A percentile compares a stretch with the other conserved stretches of the same genome.
Conservation (phyloP, 345 rosid species). For the Turritis glabra region DNA sequence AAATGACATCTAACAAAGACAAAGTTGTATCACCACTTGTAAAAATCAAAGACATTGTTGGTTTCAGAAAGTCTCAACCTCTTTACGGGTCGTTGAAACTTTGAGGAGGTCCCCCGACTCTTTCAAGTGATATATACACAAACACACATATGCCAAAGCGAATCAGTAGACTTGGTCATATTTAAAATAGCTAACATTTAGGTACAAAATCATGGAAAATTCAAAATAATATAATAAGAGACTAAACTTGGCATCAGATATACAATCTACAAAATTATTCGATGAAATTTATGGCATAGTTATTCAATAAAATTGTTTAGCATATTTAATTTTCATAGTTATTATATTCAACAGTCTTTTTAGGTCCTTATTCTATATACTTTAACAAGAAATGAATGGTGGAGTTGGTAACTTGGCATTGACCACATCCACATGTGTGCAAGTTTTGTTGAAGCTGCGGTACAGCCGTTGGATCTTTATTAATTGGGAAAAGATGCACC, state of each 20-base stretch:
- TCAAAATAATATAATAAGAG: neutral
- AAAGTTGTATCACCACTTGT: slow-evolving; percentile 21
- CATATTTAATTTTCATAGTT: neutral
- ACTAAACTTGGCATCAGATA: neutral
- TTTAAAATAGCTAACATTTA: neutral
- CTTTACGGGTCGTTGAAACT: slow-evolving; percentile 76
- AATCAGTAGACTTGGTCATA: neutral
- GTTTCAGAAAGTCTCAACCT: slow-evolving; percentile 78
- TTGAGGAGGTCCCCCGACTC: slow-evolving; percentile 10
- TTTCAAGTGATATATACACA: neutral
- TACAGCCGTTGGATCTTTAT: neutral
- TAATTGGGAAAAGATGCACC: neutral
- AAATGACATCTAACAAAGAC: slow-evolving; percentile 45
- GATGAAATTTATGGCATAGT: neutral
- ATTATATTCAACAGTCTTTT: neutral
- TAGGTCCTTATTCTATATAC: neutral
- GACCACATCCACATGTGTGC: neutral
- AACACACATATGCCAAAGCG: neutral
- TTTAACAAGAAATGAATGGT: neutral
- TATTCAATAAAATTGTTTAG: neutral
- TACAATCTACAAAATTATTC: neutral
- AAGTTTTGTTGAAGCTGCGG: neutral
- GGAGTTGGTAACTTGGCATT: neutral
- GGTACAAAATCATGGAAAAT: neutral
- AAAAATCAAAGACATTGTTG: slow-evolving; percentile 57